Conservation (phyloP, 2,329 filamentous ascomycete genomes). For the Phaeoacremonium minimum region DNA sequence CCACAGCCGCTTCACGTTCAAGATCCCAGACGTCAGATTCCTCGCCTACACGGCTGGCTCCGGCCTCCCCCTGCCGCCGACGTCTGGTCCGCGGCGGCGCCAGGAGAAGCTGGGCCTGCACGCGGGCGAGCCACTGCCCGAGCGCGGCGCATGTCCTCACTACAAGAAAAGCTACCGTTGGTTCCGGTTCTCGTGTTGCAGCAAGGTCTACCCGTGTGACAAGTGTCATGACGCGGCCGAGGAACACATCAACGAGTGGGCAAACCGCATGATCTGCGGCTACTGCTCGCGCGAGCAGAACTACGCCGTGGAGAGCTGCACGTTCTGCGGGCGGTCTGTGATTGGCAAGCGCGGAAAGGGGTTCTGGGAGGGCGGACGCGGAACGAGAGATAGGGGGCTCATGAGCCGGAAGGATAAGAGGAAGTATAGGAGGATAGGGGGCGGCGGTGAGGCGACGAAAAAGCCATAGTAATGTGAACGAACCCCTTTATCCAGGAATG, state of each 20-base stretch:
- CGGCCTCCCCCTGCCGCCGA: constrained; percentile 18
- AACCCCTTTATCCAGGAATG: too few relatives aligned
- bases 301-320: constrained; percentile 72
- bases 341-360: constrained; percentile 62
- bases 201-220: constrained; percentile 56
- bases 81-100: constrained; percentile 35
- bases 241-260: constrained; percentile 75
- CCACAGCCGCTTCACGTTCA: constrained; percentile 75
- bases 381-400: constrained; percentile 64
- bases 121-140: constrained; percentile 51
- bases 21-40: constrained; percentile 74
- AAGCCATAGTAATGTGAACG: too few relatives aligned
- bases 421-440: constrained; percentile 62
- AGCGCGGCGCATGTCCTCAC: constrained; percentile 50
- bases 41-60: constrained; percentile 60
- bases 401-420: constrained; percentile 77
- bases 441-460: constrained; percentile 29
- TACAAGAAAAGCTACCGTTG: constrained; percentile 57
- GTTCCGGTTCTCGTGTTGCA: constrained; percentile 63
- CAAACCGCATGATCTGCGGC: constrained; percentile 78
- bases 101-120: constrained; percentile 53
- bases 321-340: constrained; percentile 66
- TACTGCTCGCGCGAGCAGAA: constrained; percentile 78
- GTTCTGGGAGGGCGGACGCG: constrained; percentile 86
- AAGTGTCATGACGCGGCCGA: constrained; percentile 70